Conservation (phyloP, 164 flowering plant species). For the Kalanchoe fedtschenkoi region DNA sequence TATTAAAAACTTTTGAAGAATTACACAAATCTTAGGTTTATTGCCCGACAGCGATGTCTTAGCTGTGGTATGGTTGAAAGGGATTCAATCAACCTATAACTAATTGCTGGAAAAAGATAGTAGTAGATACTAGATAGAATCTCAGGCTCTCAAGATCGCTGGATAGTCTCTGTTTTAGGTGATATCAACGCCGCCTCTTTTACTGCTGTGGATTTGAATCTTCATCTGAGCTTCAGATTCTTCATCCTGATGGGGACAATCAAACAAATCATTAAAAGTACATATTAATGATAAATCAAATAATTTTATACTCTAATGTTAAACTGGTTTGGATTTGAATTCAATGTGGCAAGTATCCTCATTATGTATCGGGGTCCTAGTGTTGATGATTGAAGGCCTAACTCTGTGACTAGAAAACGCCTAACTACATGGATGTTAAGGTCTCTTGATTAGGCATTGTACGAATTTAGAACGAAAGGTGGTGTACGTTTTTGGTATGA, state of each 20-base stretch:
- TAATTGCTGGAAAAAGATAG: neutral
- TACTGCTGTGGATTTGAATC: neutral
- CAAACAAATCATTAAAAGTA: neutral
- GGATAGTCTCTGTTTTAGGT: neutral
- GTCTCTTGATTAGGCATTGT: too few species aligned
- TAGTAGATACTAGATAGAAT: neutral
- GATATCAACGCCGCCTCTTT: neutral
- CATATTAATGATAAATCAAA: neutral
- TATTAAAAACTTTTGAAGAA: neutral
- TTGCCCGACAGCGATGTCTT: neutral
- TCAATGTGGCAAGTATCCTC: neutral
- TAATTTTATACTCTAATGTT: neutral
- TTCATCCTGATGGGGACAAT: neutral
- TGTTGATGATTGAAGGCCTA: neutral
- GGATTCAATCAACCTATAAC: neutral
- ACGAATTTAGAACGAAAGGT: neutral
- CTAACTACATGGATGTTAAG: neutral
- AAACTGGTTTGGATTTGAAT: neutral
- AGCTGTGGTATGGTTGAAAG: neutral
- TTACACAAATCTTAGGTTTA: neutral
- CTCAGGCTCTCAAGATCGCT: neutral
- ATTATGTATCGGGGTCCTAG: too few species aligned
- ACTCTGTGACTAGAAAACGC: neutral
- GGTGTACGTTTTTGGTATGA: neutral
- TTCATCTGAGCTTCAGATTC: neutral